Evolutionary conservation across 139 green algal genomes (phyloP), one percentile per base, ranked within the genome.

Genomic region (Chlamydomonas incerta): DNA sequence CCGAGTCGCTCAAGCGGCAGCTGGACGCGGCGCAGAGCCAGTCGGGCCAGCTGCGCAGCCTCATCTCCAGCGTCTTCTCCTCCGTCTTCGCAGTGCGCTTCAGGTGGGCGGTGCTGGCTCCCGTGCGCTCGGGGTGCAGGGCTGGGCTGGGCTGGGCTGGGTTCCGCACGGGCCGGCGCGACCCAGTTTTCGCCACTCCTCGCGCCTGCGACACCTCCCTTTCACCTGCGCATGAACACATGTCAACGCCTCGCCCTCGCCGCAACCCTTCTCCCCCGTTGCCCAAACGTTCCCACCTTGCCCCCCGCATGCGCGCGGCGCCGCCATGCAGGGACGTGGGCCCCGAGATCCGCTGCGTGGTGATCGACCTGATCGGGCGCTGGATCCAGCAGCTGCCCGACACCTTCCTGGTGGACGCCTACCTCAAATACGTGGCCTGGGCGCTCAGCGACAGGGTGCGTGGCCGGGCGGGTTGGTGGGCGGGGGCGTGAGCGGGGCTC

Each of bases 351-450:
- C 92, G 97, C 17, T 83, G 89, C 29, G 83, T 90, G 0, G 94
- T 97, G 31, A 94, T 99, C 31, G 73, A 88, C 34, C 88, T 92
- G n/a, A 90, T 99, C n/a, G 96, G 96, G 1, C 23, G 80, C 72
- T 99, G 97, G 97, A 93, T 97, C 24, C n/a, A 37, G 29, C 70
- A 85, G 17, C 71, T 93, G 66, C 97, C 97, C 18, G 74, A 91
- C 2, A 79, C 90, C 63, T 99, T 97, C 88, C 89, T 99, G 58
- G 86, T 90, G 26, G 95, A 98, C 80, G 37, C 89, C 1, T 97
- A 98, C 92, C 93, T 99, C 75, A 99, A 99, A 90, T 99, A 99
- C 93, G 79, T 99, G n/a, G 97, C 94, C 13, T 99, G 97, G 97
- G 93, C 94, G 14, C 88, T 99, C 37, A 96, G 93, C 33, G 97